These are phyloP conservation scores for Thelephora aurantiotincta DNA, from an alignment of 768 basidiomycete genomes.

Conservation along the genomic window DNA sequence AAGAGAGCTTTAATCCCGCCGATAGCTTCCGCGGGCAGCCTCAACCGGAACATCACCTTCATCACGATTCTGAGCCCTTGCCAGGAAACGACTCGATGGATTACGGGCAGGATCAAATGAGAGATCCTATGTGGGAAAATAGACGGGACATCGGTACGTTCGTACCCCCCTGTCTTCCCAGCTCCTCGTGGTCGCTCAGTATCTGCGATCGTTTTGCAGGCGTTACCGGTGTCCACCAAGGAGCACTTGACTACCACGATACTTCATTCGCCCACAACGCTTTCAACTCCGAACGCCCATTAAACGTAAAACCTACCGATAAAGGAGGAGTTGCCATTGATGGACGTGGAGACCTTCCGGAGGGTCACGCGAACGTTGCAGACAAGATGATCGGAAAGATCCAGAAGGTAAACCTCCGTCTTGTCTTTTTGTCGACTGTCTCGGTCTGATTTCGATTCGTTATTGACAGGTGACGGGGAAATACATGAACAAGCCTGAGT, in stretches of 20 bases:
- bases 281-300: conserved; percentile 15
- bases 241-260: background rate
- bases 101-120: conserved; percentile 12
- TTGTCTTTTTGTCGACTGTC: background rate
- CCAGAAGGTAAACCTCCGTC: conserved; percentile 27
- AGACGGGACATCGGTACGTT: background rate
- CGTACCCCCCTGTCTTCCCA: background rate
- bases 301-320: conserved; percentile 20
- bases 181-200: conserved; percentile 1
- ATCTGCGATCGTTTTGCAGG: background rate
- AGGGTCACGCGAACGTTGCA: conserved; percentile 26
- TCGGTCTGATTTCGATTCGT: background rate
- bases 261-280: background rate
- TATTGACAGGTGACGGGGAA: conserved; percentile 33
- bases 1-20: background rate
- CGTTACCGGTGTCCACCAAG: background rate
- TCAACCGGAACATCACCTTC: conserved; percentile 29
- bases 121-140: background rate
- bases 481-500: conserved; percentile 26
- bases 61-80: conserved; percentile 33
- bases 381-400: conserved; percentile 49
- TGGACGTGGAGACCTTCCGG: conserved; percentile 18
- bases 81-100: conserved; percentile 15
- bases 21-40: conserved; percentile 7
- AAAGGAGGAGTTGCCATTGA: conserved; percentile 23